Conservation (phyloP, 495 filamentous ascomycete genomes). For the Pseudevernia furfuracea region DNA sequence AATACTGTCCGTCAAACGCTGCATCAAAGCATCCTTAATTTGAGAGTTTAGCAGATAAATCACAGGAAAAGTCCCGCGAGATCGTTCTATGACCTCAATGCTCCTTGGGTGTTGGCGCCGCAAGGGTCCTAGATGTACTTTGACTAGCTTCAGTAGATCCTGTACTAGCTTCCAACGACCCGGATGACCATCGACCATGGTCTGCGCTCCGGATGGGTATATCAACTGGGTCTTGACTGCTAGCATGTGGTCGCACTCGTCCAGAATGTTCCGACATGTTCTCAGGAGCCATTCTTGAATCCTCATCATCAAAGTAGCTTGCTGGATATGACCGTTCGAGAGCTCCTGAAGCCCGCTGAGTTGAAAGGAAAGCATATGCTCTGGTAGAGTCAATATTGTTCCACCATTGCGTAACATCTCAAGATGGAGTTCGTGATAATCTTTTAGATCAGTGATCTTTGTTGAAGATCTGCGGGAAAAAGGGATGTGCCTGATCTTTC, state of each 20-base stretch:
- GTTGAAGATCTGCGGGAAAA: slow-evolving; percentile 48
- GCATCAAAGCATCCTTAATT: slow-evolving; percentile 31
- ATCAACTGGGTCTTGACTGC: slow-evolving; percentile 54
- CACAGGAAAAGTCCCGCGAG: slow-evolving; percentile 35
- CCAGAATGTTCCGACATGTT: slow-evolving; percentile 48
- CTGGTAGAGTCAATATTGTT: slow-evolving; percentile 55
- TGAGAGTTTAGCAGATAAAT: slow-evolving; percentile 38
- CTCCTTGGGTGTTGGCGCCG: slow-evolving; percentile 28
- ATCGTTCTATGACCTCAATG: slow-evolving; percentile 33
- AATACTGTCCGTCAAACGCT: slow-evolving; percentile 12
- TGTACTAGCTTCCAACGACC: slow-evolving; percentile 56
- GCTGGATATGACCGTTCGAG: slow-evolving; percentile 20
- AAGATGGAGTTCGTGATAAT: slow-evolving; percentile 35
- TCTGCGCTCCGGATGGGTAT: slow-evolving; percentile 58
- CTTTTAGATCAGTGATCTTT: slow-evolving; percentile 18
- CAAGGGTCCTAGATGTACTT: slow-evolving; percentile 25
- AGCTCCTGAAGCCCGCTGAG: slow-evolving; percentile 54
- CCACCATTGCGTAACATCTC: slow-evolving; percentile 43
- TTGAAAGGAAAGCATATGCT: slow-evolving; percentile 63
- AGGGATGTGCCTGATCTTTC: slow-evolving; percentile 54
- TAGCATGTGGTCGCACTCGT: slow-evolving; percentile 62
- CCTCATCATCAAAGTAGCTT: slow-evolving; percentile 35
- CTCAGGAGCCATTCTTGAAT: slow-evolving; percentile 38
- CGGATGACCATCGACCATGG: slow-evolving; percentile 47
- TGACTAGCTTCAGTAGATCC: slow-evolving; percentile 42